Evolutionary conservation across 768 basidiomycete species (phyloP).

Genomic region (Boletus fagicola): DNA sequence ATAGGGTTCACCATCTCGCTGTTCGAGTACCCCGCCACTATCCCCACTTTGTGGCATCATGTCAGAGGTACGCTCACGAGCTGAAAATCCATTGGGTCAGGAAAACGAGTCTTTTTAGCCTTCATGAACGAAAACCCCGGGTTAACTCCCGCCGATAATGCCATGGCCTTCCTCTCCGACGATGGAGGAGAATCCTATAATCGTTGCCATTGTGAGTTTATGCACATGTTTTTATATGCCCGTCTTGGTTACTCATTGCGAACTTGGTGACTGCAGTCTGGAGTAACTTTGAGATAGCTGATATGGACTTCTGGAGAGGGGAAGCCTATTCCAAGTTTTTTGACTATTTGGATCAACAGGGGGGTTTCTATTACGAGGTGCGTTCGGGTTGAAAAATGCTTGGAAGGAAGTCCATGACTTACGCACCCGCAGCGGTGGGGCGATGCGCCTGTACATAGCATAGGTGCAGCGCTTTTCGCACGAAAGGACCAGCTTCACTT

Average conservation of each 20-base stretch:
- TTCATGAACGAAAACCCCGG: constrained; percentile 65
- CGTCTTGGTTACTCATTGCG: not conserved
- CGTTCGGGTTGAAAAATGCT: constrained; percentile 11
- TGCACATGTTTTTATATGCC: not conserved
- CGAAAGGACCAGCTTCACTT: constrained; percentile 76
- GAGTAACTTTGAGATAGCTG: constrained; percentile 82
- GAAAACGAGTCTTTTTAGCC: constrained; percentile 39
- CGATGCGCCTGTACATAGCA: constrained; percentile 85
- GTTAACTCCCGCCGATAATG: constrained; percentile 60
- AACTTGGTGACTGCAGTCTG: constrained; percentile 48
- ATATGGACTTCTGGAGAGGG: constrained; percentile 84
- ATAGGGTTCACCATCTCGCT: constrained; percentile 78
- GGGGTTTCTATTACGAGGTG: constrained; percentile 93
- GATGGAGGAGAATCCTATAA: constrained; percentile 68
- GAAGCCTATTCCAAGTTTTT: constrained; percentile 86
- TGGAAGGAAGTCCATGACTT: not conserved
- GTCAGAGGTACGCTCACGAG: constrained; percentile 53
- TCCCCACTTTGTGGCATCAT: constrained; percentile 74
- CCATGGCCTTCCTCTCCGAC: constrained; percentile 73
- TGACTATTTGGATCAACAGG: constrained; percentile 72
- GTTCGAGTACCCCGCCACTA: constrained; percentile 76
- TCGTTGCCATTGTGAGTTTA: constrained; percentile 68
- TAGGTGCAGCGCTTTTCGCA: constrained; percentile 76
- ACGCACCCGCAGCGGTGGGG: constrained; percentile 60
- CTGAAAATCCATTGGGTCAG: not conserved